Conservation (phyloP, 2,329 filamentous ascomycete genomes). For the Penicillium sp. region DNA sequence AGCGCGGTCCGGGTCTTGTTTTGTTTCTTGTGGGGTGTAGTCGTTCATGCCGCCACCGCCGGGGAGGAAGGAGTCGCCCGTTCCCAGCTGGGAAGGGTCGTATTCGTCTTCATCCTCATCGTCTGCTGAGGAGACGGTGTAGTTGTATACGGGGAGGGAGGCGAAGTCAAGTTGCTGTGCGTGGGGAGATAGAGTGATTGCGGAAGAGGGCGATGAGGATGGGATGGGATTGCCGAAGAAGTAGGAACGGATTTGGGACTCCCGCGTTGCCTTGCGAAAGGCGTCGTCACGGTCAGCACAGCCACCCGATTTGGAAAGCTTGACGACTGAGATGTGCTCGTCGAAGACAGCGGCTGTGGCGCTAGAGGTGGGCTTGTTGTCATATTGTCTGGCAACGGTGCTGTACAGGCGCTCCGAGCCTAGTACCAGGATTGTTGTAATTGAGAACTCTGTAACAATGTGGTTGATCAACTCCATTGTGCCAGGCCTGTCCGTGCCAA, state of each 20-base stretch:
- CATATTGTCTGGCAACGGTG: conserved; percentile 71
- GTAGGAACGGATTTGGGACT: conserved; percentile 82
- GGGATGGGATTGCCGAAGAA: conserved; percentile 75
- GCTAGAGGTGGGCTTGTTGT: conserved; percentile 49
- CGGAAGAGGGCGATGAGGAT: conserved; percentile 45
- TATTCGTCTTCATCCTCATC: conserved; percentile 54
- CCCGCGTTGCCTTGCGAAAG: conserved; percentile 72
- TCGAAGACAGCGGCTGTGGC: conserved; percentile 51
- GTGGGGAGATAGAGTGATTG: conserved; percentile 77
- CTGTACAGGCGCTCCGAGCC: conserved; percentile 75
- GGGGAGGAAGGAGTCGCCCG: conserved; percentile 38
- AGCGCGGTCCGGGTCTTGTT: conserved; percentile 21
- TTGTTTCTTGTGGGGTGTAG: conserved; percentile 9
- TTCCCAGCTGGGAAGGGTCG: conserved; percentile 36
- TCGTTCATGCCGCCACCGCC: conserved; percentile 33
- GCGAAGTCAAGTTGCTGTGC: conserved; percentile 81
- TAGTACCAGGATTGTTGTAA: conserved; percentile 79
- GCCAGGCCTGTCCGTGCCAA: conserved; percentile 62
- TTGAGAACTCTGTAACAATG: conserved; percentile 68
- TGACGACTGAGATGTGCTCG: conserved; percentile 72
- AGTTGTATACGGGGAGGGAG: conserved; percentile 70
- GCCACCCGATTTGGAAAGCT: conserved; percentile 80
- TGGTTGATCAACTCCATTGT: conserved; percentile 78
- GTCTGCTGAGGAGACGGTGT: conserved; percentile 58
- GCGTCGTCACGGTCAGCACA: conserved; percentile 72